These are phyloP conservation scores for Austroboletus niveus DNA, from an alignment of 1,284 basidiomycete species.

Conservation along the genomic window DNA sequence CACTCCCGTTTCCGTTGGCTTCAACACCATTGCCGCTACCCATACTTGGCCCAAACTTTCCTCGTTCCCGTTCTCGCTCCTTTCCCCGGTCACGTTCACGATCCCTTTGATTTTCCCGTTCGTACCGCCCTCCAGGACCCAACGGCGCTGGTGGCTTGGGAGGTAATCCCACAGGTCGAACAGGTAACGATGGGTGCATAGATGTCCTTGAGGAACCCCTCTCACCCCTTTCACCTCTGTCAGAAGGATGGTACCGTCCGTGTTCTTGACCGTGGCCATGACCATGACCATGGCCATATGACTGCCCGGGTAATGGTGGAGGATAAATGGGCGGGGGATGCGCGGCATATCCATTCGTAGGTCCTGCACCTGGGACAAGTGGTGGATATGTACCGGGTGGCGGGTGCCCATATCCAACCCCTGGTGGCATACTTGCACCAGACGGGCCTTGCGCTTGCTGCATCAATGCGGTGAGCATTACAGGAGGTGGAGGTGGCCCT, in stretches of 20 bases:
- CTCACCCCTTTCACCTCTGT: conserved; percentile 18
- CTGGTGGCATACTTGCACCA: conserved; percentile 1
- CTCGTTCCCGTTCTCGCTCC: conserved; percentile 17
- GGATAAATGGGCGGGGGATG: conserved; percentile 19
- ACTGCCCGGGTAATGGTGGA: conserved; percentile 13
- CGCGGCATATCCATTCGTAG: conserved; percentile 18
- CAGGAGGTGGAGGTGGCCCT: conserved; percentile 24
- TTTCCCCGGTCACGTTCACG: conserved; percentile 8
- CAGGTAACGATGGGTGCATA: conserved; percentile 22
- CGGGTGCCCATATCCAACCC: conserved; percentile 13
- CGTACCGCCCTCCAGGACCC: conserved; percentile 19
- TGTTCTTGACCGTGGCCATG: conserved; percentile 9
- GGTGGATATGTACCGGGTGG: conserved; percentile 16
- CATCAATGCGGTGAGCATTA: conserved; percentile 30
- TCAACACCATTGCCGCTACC: conserved; percentile 8
- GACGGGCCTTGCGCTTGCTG: conserved; percentile 23
- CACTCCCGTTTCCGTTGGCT: conserved; percentile 13
- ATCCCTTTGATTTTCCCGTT: conserved; percentile 17
- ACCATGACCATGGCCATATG: conserved; percentile 7
- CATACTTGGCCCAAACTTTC: conserved; percentile 5
- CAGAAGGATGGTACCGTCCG: conserved; percentile 12
- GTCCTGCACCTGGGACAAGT: conserved; percentile 6
- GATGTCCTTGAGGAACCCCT: neutral
- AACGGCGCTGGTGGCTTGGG: conserved; percentile 17
- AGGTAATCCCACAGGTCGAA: conserved; percentile 19